Evolutionary conservation across 768 basidiomycete species (phyloP), one percentile per base, ranked within the genome.

Genomic region (Pleurotus giganteus): DNA sequence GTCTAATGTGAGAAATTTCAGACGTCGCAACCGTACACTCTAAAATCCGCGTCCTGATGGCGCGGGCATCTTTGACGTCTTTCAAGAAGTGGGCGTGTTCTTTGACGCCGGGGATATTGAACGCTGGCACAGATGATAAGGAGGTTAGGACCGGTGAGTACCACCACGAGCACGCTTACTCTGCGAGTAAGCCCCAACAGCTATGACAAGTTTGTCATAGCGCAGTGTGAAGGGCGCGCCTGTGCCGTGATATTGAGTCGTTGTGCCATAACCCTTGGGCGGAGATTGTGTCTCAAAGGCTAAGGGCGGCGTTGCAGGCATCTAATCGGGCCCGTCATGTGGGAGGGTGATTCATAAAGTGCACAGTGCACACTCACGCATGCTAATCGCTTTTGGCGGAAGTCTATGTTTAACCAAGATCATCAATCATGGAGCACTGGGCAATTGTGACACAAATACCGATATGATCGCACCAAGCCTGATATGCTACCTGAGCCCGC

Each of bases 121-220:
- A 89, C 2, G 87, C 86, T 87, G 59, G 8, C 21, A 28, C 26
- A 24, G 26, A 45, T 9, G 43, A 45, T 45, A 21, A 24, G 15
- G 19, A 45, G 23, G 23, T 45, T 17, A 13, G n/a, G 39, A 41
- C 11, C 3, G 8, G 21, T 17, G 50, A 15, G 50, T 24, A 3
- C 3, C 28, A 50, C 49, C 7, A 44, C 3, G 45, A 7, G 17
- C 3, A 32, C 2, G 60, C 80, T 47, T 62, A 90, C 91, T 94
- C 66, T 93, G 90, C 2, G 81, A 84, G 69, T 94, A 94, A 43
- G 89, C 88, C 2, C 93, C 93, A 1, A 91, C 91, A 5, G 89
- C 85, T 45, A 95, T 83, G 53, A 94, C 82, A 11, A 94, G 77
- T 65, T 89, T 91, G 69, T 94, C 91, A 63, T 89, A 94, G 17